phyloP scores from a whole-genome alignment of 371 early-diverging fungal species.

The Circinella minor region DNA sequence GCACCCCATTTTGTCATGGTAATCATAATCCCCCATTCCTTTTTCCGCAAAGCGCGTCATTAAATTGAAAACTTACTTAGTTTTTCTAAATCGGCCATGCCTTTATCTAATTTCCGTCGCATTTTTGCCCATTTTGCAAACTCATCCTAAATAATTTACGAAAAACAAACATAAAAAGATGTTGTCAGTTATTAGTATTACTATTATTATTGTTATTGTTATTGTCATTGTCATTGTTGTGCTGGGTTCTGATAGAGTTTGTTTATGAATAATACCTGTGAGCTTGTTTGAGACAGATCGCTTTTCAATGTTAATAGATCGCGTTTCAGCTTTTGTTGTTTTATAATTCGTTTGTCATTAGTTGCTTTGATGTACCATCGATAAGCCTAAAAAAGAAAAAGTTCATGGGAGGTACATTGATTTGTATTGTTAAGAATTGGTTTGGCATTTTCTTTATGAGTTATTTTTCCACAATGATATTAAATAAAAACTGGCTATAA shows the following conservation, averaged over 20 bases:
- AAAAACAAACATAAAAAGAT: background rate
- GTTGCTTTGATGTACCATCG: conserved; percentile 49
- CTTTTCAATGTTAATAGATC: conserved; percentile 62
- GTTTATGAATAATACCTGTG: conserved; percentile 53
- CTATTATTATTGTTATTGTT: no score
- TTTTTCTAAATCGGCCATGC: conserved; percentile 65
- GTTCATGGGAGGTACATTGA: background rate
- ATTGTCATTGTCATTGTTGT: no score
- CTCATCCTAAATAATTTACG: conserved; percentile 65
- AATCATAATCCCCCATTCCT: background rate
- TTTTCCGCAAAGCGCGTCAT: no score
- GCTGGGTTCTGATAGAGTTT: background rate
- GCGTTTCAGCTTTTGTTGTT: conserved; percentile 61
- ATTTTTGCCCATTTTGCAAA: conserved; percentile 97
- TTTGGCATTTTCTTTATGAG: no score
- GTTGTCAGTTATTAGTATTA: no score
- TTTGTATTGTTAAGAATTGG: no score
- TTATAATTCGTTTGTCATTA: conserved; percentile 47
- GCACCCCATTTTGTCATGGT: background rate
- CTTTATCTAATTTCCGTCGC: conserved; percentile 81
- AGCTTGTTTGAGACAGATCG: conserved; percentile 67
- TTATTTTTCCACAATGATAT: no score
- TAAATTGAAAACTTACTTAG: conserved; percentile 46
- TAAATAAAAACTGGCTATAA: no score
- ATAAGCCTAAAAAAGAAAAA: conserved; percentile 44